Base-by-base conservation (phyloP, 176 grass and related monocot genomes). In the Areca catechu region DNA sequence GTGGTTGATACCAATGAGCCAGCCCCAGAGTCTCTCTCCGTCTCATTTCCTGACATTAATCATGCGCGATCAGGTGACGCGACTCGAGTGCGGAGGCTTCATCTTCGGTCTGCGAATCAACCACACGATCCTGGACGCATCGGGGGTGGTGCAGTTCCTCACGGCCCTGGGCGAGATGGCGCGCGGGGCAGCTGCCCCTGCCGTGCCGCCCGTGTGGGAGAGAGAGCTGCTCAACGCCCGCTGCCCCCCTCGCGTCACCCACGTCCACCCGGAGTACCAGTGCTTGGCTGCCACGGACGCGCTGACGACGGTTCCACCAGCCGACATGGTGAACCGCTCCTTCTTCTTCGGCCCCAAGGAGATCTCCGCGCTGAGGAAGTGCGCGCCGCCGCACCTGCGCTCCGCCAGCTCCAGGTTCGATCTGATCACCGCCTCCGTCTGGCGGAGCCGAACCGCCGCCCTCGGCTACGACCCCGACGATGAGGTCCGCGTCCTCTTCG, bases 71-170 rank as follows among this genome's bases (percentile, higher is more conserved):
- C 68, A 86, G 82, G 83, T 92, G 19, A 92, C 88, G 10, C 51
- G 76, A 2, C 74, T 92, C 29, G 50, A 17, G n/a, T 92, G 88
- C 4, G 88, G 83, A 0, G 83, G 83, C 0, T 93, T 93, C 79
- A 59, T 77, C 52, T 87, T 93, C 17, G 88, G 83, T 1, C 83
- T 80, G 70, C 52, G 84, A 0, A 76, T 93, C 77, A 81, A 76
- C 58, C 89, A 93, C 78, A 72, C 51, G 75, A 15, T 81, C 0
- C 74, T 61, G 12, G 89, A 88, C 76, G 89, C 83, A 0, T 76
- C 76, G 0, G 89, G 89, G 0, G 76, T 62, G 2, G 79, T 84
- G 76, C 83, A 87, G 62, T 93, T 93, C 80, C 72, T 83, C 61
- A 77, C 72, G 55, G 70, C 66, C 52, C 16, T 88, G 22, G 79